Evolutionary conservation across 2,329 filamentous ascomycete genomes (phyloP).

Genomic region (Ceratocystis alfenasii): DNA sequence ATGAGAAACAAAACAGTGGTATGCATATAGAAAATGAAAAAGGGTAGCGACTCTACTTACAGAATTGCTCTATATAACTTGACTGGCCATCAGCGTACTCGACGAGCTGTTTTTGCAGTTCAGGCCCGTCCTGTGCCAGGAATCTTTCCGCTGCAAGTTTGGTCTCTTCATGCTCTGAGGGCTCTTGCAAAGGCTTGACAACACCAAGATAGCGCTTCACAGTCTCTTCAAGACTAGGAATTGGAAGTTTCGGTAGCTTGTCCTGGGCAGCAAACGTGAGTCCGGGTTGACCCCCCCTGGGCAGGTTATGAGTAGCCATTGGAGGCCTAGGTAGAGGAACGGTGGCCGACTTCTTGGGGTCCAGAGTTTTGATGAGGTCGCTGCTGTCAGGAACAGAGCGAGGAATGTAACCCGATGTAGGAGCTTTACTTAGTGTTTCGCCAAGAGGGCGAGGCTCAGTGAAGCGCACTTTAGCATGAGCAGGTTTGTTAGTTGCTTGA

Average conservation of each 20-base stretch:
- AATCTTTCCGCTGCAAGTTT: constrained; percentile 73
- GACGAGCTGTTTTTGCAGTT: constrained; percentile 78
- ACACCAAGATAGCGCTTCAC: constrained; percentile 69
- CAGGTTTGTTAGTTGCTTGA: constrained; percentile 25
- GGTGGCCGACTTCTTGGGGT: constrained; percentile 5
- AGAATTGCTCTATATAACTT: constrained; percentile 98
- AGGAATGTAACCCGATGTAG: constrained; percentile 26
- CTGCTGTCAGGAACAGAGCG: constrained; percentile 32
- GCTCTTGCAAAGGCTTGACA: constrained; percentile 66
- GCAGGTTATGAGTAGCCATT: constrained; percentile 40
- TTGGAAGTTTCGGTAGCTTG: constrained; percentile 78
- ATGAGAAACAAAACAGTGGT: neutral
- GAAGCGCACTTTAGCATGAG: constrained; percentile 33
- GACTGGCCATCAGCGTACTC: constrained; percentile 81
- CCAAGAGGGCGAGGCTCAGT: constrained; percentile 60
- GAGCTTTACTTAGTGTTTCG: constrained; percentile 47
- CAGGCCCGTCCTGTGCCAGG: constrained; percentile 64
- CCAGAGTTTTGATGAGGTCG: constrained; percentile 2
- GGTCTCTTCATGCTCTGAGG: constrained; percentile 73
- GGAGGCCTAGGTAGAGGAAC: constrained; percentile 24
- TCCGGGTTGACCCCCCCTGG: constrained; percentile 50
- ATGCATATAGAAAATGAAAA: neutral
- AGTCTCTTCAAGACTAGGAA: constrained; percentile 71
- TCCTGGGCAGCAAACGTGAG: constrained; percentile 87
- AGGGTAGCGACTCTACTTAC: constrained; percentile 42